Evolutionary conservation across 2,329 filamentous ascomycete species (phyloP), one percentile per base, ranked within the genome.

Genomic region (Chaetomium sp.): DNA sequence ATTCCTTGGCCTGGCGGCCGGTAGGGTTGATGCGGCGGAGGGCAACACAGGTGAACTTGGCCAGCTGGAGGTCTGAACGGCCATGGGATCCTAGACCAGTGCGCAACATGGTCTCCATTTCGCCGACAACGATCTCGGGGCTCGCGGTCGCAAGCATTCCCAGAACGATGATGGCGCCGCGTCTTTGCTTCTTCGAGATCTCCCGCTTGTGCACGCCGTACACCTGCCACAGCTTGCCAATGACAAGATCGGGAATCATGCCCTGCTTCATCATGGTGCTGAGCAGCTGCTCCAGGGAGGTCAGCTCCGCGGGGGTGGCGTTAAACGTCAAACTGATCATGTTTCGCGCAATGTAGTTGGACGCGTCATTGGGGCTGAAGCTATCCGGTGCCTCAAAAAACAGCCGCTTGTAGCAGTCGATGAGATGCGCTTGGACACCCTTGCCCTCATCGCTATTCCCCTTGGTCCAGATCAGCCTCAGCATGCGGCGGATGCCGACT

Each of bases 281-380:
- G 6, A 99, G 78, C 3, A 99, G 78, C 71, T 99, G 94, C 71
- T 99, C 94, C 7, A 99, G 78, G 47, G 91, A 97, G 0, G 94
- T 99, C 53, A 99, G 76, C 69, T 99, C 94, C 1, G 95, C 94
- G 0, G 92, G 90, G 0, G 92, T 95, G 1, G 92, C 91, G 34
- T 91, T 92, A 70, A 96, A 97, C 0, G 94, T 99, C 66, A 99
- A 75, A 77, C 91, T 96, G 71, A 97, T 97, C 92, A 99, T 99
- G 72, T 97, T 99, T 59, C 91, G 85, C 33, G 92, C 92, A 66
- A 99, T 87, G 68, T 95, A 99, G 70, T 95, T 96, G 48, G 94
- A 91, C 2, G 91, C 86, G 67, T 96, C 91, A 63, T 96, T 96
- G 35, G 85, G 76, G 56, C 81, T 89, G 73, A 96, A 96, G 4